A percentile compares a stretch with the other conserved stretches of the same genome.
Conservation (phyloP, 345 rosid genomes). For the Acer saccharum region DNA sequence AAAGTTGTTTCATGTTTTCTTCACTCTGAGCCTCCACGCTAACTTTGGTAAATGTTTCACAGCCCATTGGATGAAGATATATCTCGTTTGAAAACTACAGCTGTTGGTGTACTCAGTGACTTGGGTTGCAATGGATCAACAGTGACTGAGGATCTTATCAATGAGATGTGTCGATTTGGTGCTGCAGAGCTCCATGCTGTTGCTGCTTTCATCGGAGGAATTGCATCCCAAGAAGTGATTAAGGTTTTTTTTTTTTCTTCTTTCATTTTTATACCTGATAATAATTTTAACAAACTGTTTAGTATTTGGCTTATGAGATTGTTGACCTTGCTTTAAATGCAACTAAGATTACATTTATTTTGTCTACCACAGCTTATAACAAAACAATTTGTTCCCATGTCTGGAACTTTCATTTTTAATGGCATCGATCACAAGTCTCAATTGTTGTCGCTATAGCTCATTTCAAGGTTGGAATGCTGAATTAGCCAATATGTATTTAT, state of each 20-base stretch:
- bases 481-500: slow-evolving; percentile 11
- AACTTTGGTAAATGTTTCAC: slow-evolving; percentile 18
- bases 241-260: slow-evolving; percentile 48
- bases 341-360: not conserved
- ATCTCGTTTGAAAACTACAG: slow-evolving; percentile 73
- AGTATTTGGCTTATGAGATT: not conserved
- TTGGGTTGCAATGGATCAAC: slow-evolving; percentile 83
- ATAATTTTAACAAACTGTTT: not conserved
- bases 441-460: slow-evolving; percentile 51
- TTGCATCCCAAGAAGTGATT: slow-evolving; percentile 93
- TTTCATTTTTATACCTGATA: not conserved
- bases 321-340: not conserved
- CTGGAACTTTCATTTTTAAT: slow-evolving; percentile 83
- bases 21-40: not conserved
- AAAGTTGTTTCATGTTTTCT: too few species aligned
- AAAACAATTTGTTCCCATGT: slow-evolving; percentile 87
- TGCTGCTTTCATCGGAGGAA: slow-evolving; percentile 90
- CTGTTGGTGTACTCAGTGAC: slow-evolving; percentile 66
- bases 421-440: slow-evolving; percentile 98
- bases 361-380: slow-evolving; percentile 70
- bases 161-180: slow-evolving; percentile 94
- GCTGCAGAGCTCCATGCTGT: slow-evolving; percentile 97
- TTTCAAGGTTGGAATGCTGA: slow-evolving; percentile 4
- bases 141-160: slow-evolving; percentile 86
- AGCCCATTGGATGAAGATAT: slow-evolving; percentile 93